Evolutionary conservation across 495 filamentous ascomycete genomes (phyloP), one percentile per base, ranked within the genome.

Genomic region (Aspergillus ellipticus): DNA sequence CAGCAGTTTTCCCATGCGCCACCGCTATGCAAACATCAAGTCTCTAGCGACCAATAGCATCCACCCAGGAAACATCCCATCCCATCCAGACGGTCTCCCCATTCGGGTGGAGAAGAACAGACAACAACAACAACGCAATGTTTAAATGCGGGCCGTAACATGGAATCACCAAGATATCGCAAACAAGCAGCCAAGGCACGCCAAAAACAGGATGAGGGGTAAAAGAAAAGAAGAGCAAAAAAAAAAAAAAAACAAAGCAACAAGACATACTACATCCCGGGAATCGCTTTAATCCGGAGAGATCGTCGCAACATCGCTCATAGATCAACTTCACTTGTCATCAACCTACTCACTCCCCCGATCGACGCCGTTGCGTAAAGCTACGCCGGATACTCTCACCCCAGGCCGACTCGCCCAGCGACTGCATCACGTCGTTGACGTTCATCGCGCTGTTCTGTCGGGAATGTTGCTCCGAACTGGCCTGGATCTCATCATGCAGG

Each of bases 371-470:
- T 73, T 85, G 81, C 47, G 90, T 96, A 58, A 94, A 90, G 71
- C 91, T 96, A 53, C 90, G 82, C 56, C 91, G 79, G 48, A 97
- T 89, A 76, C 90, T 96, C 72, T 92, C 87, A 49, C 92, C 89
- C 92, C 92, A 97, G 17, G 86, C 89, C 37, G 90, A 94, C 58
- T 90, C 86, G 60, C 89, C 88, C 24, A 97, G 76, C 63, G 90
- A 85, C 52, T 89, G 81, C 72, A 92, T 82, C 56, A 94, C 87
- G 65, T 92, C 87, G 45, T 85, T 81, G 47, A 87, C 85, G 57
- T 85, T 89, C 54, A 93, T 88, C 24, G 81, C 75, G 65, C 88
- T 93, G 56, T 84, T 71, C 46, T 74, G 64, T 6, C 69, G 74
- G n/a, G 72, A 69, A 56, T 68, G 24, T 28, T 28, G 71, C 11